Conservation (phyloP, 1,139 yeast genomes). For the Suhomyces kunorum region DNA sequence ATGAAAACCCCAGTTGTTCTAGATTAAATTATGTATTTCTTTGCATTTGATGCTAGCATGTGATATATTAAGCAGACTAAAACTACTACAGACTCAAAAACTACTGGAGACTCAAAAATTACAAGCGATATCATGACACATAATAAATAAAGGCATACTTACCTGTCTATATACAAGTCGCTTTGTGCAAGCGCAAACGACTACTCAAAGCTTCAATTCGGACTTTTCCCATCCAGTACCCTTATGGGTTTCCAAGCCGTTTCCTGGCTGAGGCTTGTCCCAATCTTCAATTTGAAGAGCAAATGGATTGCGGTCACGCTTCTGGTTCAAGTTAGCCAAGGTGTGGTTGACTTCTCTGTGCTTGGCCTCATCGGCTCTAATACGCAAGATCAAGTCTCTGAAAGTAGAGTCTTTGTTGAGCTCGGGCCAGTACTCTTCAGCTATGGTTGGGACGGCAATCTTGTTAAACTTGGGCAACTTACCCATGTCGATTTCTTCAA, state of each 20-base stretch:
- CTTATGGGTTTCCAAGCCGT: conserved; percentile 49
- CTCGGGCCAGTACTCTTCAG: conserved; percentile 64
- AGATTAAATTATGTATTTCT: too few relatives aligned
- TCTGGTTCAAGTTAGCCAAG: conserved; percentile 60
- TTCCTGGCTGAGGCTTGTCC: conserved; percentile 55
- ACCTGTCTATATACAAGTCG: neutral
- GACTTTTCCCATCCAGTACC: conserved; percentile 66
- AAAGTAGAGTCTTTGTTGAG: conserved; percentile 50
- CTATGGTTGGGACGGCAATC: conserved; percentile 55
- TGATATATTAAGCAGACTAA: too few relatives aligned
- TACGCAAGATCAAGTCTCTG: conserved; percentile 58
- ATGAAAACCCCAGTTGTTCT: too few relatives aligned
- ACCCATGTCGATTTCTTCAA: conserved; percentile 57
- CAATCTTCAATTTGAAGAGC: conserved; percentile 46
- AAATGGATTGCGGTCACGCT: conserved; percentile 66
- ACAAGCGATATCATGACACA: too few relatives aligned
- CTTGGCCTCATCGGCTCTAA: conserved; percentile 68
- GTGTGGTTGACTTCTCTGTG: conserved; percentile 80
- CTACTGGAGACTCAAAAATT: too few relatives aligned
- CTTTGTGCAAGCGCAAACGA: neutral
- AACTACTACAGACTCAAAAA: too few relatives aligned
- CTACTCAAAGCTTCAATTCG: conserved; percentile 30
- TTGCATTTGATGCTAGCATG: too few relatives aligned
- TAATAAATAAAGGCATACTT: too few relatives aligned
- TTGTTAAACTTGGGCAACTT: conserved; percentile 51